A percentile compares a stretch with the other conserved stretches of the same genome.
phyloP scores from a whole-genome alignment of 2,329 filamentous ascomycete species.

The Colletotrichum musae region DNA sequence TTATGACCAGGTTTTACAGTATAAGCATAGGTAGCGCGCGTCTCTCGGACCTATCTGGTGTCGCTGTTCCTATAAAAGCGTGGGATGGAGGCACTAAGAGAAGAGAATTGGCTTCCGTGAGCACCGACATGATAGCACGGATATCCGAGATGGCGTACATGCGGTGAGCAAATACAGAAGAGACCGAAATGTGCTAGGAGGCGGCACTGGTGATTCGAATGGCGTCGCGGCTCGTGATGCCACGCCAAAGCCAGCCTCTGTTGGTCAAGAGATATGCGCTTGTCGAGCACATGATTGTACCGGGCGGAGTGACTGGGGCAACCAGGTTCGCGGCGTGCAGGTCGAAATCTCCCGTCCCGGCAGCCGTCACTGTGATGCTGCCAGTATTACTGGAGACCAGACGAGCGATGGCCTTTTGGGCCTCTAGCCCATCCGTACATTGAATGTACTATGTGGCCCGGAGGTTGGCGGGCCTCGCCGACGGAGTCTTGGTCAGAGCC shows the following conservation, averaged over 20 bases:
- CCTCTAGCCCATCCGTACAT: no score
- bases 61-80: conserved; percentile 7
- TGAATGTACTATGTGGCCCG: no score
- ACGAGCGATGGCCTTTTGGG: no score
- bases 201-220: conserved; percentile 15
- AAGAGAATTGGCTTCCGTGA: conserved; percentile 7
- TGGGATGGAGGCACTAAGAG: conserved; percentile 10
- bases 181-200: conserved; percentile 4
- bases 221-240: conserved; percentile 27
- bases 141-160: conserved; percentile 19
- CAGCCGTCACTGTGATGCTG: conserved; percentile 22
- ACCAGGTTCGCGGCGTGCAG: conserved; percentile 28
- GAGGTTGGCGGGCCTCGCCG: background rate
- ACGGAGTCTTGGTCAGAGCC: conserved; percentile 8
- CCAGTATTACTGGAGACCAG: background rate
- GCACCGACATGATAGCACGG: conserved; percentile 11
- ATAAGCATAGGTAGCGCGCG: background rate
- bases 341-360: conserved; percentile 34
- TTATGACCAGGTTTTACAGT: no score
- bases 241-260: conserved; percentile 5
- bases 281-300: conserved; percentile 32
- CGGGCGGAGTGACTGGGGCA: conserved; percentile 22
- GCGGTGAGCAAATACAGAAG: conserved; percentile 12
- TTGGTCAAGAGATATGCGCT: conserved; percentile 20
- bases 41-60: conserved; percentile 13